phyloP scores from a whole-genome alignment of 2,329 filamentous ascomycete species.

The Kalmusia sp. region DNA sequence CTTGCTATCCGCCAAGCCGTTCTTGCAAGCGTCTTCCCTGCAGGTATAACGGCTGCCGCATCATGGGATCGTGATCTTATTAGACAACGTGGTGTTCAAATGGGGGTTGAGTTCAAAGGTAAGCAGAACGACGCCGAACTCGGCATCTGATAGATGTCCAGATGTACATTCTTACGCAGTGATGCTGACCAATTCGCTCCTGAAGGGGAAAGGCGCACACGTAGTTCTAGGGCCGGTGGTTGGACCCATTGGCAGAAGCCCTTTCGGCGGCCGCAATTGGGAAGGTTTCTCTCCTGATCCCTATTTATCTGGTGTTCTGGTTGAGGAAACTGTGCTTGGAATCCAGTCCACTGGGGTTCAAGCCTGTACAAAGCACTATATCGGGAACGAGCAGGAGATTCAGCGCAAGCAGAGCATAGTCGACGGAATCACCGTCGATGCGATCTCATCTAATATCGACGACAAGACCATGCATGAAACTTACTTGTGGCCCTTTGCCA shows the following conservation, averaged over 20 bases:
- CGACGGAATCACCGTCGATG: slow-evolving; percentile 56
- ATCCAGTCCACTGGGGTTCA: slow-evolving; percentile 51
- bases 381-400: slow-evolving; percentile 68
- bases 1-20: slow-evolving; percentile 39
- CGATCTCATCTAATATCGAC: slow-evolving; percentile 65
- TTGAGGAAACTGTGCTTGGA: slow-evolving; percentile 46
- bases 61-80: slow-evolving; percentile 49
- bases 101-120: slow-evolving; percentile 40
- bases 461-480: slow-evolving; percentile 70
- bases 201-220: slow-evolving; percentile 37
- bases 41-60: slow-evolving; percentile 46
- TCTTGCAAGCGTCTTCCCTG: slow-evolving; percentile 46
- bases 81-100: slow-evolving; percentile 37
- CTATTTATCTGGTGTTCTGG: slow-evolving; percentile 50
- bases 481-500: slow-evolving; percentile 72
- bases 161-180: background rate
- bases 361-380: slow-evolving; percentile 59
- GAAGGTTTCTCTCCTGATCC: slow-evolving; percentile 53
- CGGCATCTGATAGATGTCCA: background rate
- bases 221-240: slow-evolving; percentile 59
- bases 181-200: background rate
- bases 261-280: slow-evolving; percentile 52
- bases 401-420: slow-evolving; percentile 39
- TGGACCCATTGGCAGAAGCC: slow-evolving; percentile 50
- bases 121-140: too few relatives aligned